Percentiles rank a stretch among this genome's conserved stretches.
Evolutionary conservation across 345 rosid species (phyloP).

Genomic region (Pugionium cornutum): DNA sequence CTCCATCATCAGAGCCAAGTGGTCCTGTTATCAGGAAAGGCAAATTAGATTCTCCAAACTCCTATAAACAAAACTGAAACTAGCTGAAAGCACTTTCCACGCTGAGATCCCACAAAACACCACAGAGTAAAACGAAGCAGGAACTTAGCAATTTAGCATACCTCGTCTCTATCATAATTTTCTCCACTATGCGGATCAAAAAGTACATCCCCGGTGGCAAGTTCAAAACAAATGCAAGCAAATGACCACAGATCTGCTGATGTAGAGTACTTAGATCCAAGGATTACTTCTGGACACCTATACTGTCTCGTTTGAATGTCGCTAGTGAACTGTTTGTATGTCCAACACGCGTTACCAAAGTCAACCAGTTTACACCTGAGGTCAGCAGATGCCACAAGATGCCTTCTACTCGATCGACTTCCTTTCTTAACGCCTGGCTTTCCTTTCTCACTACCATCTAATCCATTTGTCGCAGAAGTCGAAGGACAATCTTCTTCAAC

Average conservation of each 20-base stretch:
- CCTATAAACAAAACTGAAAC: not conserved
- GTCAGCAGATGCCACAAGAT: constrained; percentile 57
- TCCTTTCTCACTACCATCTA: constrained; percentile 35
- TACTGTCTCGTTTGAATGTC: constrained; percentile 97
- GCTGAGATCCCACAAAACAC: not conserved
- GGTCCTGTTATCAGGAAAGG: constrained; percentile 56
- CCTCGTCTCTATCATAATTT: constrained; percentile 90
- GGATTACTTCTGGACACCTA: constrained; percentile 89
- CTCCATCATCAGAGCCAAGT: constrained; percentile 98
- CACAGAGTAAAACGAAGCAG: not conserved
- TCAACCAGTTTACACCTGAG: constrained; percentile 86
- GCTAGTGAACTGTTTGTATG: constrained; percentile 86
- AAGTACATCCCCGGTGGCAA: constrained; percentile 87
- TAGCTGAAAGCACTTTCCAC: not conserved
- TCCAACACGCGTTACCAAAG: constrained; percentile 97
- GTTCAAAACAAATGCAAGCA: constrained; percentile 92
- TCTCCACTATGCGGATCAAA: constrained; percentile 95
- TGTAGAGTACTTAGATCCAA: constrained; percentile 85
- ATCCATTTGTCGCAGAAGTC: constrained; percentile 31
- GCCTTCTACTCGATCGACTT: constrained; percentile 42
- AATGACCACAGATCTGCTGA: constrained; percentile 90
- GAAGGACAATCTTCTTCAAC: constrained; percentile 35
- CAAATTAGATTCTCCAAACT: not conserved
- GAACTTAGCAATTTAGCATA: constrained; percentile 21
- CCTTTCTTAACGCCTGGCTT: constrained; percentile 43